Percentiles rank a stretch among this genome's conserved stretches.
These are phyloP conservation scores for Salix arbutifolia DNA, from an alignment of 345 rosid species.

Conservation along the genomic window DNA sequence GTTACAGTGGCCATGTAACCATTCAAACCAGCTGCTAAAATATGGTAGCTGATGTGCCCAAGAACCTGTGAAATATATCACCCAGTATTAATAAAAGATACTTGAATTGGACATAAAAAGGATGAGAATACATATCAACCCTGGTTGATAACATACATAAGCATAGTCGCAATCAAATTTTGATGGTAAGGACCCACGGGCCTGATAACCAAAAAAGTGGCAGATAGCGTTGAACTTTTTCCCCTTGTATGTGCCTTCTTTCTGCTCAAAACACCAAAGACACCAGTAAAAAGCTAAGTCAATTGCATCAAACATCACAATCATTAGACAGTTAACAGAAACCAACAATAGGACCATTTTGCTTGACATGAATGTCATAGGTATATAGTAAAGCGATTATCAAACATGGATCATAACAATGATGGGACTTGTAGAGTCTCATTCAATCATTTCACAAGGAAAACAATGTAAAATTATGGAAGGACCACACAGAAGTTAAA, in stretches of 20 bases:
- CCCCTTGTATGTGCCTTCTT: slow-evolving; percentile 88
- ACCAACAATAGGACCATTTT: not conserved
- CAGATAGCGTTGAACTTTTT: slow-evolving; percentile 95
- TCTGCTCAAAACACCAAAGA: slow-evolving; percentile 40
- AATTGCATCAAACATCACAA: not conserved
- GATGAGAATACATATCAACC: slow-evolving; percentile 5
- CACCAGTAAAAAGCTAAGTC: slow-evolving; percentile 1
- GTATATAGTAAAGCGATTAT: not conserved
- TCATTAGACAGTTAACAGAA: not conserved
- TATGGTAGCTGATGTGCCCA: slow-evolving; percentile 88
- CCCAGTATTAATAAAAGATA: not conserved
- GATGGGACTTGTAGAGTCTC: not conserved
- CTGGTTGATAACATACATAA: slow-evolving; percentile 51
- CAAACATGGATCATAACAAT: not conserved
- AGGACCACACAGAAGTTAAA: not conserved
- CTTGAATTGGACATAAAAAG: not conserved
- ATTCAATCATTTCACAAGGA: not conserved
- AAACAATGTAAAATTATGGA: not conserved
- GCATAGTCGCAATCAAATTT: slow-evolving; percentile 98
- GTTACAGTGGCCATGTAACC: slow-evolving; percentile 97
- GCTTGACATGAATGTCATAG: not conserved
- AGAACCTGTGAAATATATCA: slow-evolving; percentile 51
- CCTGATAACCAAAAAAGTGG: slow-evolving; percentile 99
- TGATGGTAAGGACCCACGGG: slow-evolving; percentile 97
- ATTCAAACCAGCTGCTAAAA: slow-evolving; percentile 89